These are phyloP conservation scores for Henckelia pumila DNA, from an alignment of 257 asterid genomes.

Conservation along the genomic window DNA sequence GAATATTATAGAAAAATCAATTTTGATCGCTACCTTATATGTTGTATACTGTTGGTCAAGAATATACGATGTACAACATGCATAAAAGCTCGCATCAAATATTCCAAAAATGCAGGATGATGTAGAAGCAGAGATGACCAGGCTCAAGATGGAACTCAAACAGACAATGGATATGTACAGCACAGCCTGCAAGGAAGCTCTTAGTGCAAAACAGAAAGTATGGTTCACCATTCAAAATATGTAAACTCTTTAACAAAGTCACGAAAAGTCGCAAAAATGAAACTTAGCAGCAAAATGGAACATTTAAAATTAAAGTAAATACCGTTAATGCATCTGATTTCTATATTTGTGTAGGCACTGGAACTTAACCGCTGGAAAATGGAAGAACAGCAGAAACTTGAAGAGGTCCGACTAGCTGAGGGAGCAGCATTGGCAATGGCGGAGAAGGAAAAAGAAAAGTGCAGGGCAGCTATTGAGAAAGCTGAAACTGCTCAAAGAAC, in stretches of 20 bases:
- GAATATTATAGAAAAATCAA: neutral
- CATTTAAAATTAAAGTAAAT: no score
- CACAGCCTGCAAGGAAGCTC: constrained; percentile 3
- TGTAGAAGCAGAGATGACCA: neutral
- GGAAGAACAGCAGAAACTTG: constrained; percentile 22
- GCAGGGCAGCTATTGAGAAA: constrained; percentile 23
- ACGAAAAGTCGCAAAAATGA: neutral
- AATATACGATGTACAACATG: neutral
- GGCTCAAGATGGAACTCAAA: neutral
- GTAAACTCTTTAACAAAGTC: neutral
- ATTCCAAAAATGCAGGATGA: neutral
- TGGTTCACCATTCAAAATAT: neutral
- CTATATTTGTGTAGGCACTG: neutral
- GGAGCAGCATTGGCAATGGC: constrained; percentile 21
- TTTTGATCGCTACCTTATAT: neutral
- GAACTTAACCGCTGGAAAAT: constrained; percentile 27
- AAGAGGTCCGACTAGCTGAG: constrained; percentile 20
- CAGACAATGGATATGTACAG: constrained; percentile 4
- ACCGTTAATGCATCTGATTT: neutral
- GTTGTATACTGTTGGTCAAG: neutral
- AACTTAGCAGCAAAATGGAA: neutral
- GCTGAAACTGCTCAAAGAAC: constrained; percentile 25
- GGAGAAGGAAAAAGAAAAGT: constrained; percentile 27
- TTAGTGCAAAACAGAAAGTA: neutral
- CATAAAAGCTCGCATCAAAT: neutral